Base-by-base conservation (phyloP, 306 rosid species). In the Citrullus mucosospermus region DNA sequence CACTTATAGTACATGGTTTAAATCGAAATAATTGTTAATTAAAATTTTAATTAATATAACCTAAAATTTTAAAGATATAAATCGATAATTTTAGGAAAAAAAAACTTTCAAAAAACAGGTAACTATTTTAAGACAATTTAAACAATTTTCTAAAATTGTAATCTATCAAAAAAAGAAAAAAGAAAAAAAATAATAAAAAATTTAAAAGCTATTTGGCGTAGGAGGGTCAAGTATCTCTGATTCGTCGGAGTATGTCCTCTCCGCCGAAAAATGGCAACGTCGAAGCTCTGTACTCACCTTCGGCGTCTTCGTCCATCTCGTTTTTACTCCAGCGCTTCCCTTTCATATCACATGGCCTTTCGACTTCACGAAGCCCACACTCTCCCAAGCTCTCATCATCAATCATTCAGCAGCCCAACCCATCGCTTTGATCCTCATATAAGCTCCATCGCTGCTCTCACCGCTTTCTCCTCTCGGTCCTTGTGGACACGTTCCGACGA, bases 211-310 rank as follows among this genome's bases (percentile, higher is more conserved):
- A 28, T 30, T 28, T 16, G 44, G 11, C 1, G 36, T 1, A 0
- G 44, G 20, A 15, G 44, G n/a, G 13, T 57, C n/a, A 9, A 25
- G 9, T 9, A 39, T 67, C 32, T 2, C 9, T 6, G 58, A 7
- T 69, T 14, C 39, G 56, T 69, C 36, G 38, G 55, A 22, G 56
- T 25, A 3, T 48, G 58, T 1, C 32, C 22, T 69, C 54, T 5
- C 61, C 79, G 67, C 67, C 57, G 20, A 2, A 32, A 11, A 41
- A 93, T 93, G 98, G 97, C 91, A 43, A 78, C 84, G 82, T 81
- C 82, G 61, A 85, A 61, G 80, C 82, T 87, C 75, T 79, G 82
- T 4, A 53, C 62, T 56, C 83, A 55, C 78, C 81, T 92, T 59
- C 91, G 89, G 20, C 96, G 90, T 36, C 79, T 84, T 34, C 87